These are phyloP conservation scores for Prunella vulgaris DNA, from an alignment of 257 asterid species.

Conservation along the genomic window DNA sequence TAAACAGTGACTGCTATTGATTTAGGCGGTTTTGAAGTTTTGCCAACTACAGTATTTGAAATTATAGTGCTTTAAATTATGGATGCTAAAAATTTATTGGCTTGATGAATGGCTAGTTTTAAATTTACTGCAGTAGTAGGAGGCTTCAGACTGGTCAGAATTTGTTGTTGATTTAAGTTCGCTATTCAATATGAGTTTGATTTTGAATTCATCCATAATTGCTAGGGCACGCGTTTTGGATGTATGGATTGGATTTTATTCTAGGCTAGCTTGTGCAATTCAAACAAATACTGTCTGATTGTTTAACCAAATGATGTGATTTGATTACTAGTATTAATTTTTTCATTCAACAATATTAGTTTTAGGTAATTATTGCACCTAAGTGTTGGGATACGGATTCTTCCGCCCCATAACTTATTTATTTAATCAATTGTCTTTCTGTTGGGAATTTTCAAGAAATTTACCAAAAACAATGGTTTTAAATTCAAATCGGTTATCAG, in stretches of 20 bases:
- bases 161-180: not conserved
- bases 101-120: not conserved
- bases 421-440: no score
- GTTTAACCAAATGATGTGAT: no score
- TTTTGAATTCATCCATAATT: not conserved
- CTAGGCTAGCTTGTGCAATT: no score
- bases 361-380: no score
- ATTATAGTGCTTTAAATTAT: not conserved
- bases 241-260: not conserved
- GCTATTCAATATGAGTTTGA: not conserved
- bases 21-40: conserved; percentile 27
- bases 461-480: no score
- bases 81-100: conserved; percentile 4
- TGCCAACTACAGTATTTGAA: conserved; percentile 12
- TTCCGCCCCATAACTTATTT: no score
- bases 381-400: no score
- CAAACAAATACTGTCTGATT: no score
- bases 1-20: conserved; percentile 14
- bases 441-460: no score
- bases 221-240: not conserved
- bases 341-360: no score
- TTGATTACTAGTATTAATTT: no score
- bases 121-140: not conserved
- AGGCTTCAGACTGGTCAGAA: not conserved
- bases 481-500: no score